Evolutionary conservation across 2,329 filamentous ascomycete genomes (phyloP).

Genomic region (Hymenoscyphus salicellus): DNA sequence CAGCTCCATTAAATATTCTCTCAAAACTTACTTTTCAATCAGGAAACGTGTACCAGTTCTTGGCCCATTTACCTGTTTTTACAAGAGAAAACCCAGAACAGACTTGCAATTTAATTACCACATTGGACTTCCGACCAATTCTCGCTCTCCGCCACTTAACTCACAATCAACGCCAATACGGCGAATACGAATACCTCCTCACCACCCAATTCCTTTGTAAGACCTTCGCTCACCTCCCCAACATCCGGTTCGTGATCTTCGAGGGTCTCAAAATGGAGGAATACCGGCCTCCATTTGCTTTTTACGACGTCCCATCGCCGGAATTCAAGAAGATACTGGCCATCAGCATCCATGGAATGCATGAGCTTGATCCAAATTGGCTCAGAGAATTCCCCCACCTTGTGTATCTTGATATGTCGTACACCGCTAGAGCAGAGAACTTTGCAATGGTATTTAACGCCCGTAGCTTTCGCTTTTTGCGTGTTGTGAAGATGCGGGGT

Average conservation of each 20-base stretch:
- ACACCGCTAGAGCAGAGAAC: slow-evolving; percentile 11
- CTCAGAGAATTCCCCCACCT: slow-evolving; percentile 8
- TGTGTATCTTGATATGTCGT: slow-evolving; percentile 26
- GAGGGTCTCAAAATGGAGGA: slow-evolving; percentile 1
- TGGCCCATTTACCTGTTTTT: slow-evolving; percentile 22
- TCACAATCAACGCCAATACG: slow-evolving; percentile 1
- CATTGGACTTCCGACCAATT: slow-evolving; percentile 46
- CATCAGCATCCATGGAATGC: not conserved
- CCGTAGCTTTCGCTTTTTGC: slow-evolving; percentile 3
- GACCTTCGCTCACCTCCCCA: slow-evolving; percentile 7
- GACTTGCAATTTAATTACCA: slow-evolving; percentile 45
- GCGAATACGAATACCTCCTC: slow-evolving; percentile 7
- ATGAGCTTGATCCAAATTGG: not conserved
- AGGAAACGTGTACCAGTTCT: not conserved
- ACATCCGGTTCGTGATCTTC: slow-evolving; percentile 17
- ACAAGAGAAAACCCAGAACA: slow-evolving; percentile 7
- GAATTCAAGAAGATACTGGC: not conserved
- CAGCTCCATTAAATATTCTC: not conserved
- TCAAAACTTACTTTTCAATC: not conserved
- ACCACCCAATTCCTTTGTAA: slow-evolving; percentile 8
- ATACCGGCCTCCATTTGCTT: not conserved
- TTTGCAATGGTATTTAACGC: not conserved
- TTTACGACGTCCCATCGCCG: not conserved
- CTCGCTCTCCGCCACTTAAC: slow-evolving; percentile 2
- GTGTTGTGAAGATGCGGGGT: slow-evolving; percentile 50